Evolutionary conservation across 495 filamentous ascomycete genomes (phyloP).

Genomic region (Alectoria sarmentosa): DNA sequence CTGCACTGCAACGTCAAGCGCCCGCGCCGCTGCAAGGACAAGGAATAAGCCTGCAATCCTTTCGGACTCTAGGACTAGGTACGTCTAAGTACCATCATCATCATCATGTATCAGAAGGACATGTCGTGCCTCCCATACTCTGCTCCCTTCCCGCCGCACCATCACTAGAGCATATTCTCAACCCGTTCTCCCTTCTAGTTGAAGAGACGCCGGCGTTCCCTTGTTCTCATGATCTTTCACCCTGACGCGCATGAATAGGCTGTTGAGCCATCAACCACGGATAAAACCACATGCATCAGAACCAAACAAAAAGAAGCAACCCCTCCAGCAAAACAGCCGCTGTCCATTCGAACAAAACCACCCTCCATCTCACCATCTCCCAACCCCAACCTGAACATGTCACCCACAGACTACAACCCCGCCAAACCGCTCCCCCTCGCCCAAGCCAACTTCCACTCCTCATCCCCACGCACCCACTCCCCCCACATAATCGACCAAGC

Average conservation of each 20-base stretch:
- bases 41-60: no score
- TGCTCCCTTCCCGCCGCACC: neutral
- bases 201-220: neutral
- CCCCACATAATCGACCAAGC: constrained; percentile 18
- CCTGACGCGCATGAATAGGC: constrained; percentile 10
- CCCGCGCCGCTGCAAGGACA: neutral
- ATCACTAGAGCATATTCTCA: neutral
- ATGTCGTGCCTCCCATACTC: constrained; percentile 1
- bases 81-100: neutral
- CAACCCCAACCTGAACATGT: neutral
- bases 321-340: neutral
- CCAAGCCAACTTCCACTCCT: neutral
- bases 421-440: neutral
- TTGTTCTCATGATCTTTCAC: neutral
- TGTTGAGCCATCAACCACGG: constrained; percentile 3
- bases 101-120: neutral
- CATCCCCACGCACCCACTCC: constrained; percentile 6
- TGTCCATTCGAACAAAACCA: neutral
- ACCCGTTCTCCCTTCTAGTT: neutral
- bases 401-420: constrained; percentile 7
- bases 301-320: neutral
- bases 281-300: neutral
- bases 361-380: neutral
- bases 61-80: neutral
- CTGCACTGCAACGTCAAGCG: neutral